Evolutionary conservation across 108 stramenopile species (phyloP).

Genomic region (Nitzschia putrida): DNA sequence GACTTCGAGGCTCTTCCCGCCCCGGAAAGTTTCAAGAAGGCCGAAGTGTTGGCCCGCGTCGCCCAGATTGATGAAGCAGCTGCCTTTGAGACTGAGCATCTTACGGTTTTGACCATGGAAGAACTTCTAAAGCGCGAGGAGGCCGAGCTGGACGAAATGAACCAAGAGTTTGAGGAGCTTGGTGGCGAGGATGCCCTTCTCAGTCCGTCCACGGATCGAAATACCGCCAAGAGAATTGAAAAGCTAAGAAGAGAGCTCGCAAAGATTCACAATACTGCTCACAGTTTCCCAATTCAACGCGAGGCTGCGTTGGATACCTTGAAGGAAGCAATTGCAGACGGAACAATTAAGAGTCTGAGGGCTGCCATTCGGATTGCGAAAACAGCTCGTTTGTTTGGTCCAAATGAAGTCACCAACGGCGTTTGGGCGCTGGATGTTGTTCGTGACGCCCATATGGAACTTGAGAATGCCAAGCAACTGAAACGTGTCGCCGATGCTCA

Average conservation of each 20-base stretch:
- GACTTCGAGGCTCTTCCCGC: conserved; percentile 79
- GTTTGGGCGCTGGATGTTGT: conserved; percentile 77
- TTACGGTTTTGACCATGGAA: conserved; percentile 71
- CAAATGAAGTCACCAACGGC: conserved; percentile 73
- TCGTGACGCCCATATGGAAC: conserved; percentile 81
- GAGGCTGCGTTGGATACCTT: conserved; percentile 58
- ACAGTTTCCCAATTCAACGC: conserved; percentile 52
- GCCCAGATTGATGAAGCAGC: conserved; percentile 73
- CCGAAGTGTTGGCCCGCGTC: conserved; percentile 71
- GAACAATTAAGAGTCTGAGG: conserved; percentile 81
- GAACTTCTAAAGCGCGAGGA: conserved; percentile 69
- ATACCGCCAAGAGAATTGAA: conserved; percentile 48
- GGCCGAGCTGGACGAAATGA: conserved; percentile 48
- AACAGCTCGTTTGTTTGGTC: conserved; percentile 66
- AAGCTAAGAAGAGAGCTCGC: conserved; percentile 62
- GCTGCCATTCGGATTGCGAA: conserved; percentile 75
- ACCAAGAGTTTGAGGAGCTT: conserved; percentile 59
- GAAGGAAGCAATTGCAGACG: conserved; percentile 84
- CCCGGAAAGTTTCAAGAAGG: conserved; percentile 77
- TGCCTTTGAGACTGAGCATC: conserved; percentile 71
- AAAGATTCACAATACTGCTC: conserved; percentile 41
- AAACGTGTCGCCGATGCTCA: conserved; percentile 84
- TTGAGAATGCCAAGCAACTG: conserved; percentile 73
- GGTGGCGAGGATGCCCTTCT: conserved; percentile 58
- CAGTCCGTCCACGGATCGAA: conserved; percentile 53